phyloP scores from a whole-genome alignment of 2,329 filamentous ascomycete species.

The Escovopsis sp. region DNA sequence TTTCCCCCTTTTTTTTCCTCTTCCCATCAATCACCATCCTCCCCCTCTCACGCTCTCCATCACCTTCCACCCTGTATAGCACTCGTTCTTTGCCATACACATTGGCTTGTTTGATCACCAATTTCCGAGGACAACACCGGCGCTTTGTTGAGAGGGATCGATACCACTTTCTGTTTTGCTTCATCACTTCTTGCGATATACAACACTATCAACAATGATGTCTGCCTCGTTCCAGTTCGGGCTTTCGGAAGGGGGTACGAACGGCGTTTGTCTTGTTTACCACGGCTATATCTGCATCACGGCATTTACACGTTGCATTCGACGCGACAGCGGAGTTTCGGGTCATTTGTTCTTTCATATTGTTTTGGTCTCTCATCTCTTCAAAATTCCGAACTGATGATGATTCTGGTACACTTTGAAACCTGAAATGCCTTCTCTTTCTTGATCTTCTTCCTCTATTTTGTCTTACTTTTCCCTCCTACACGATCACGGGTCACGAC shows the following conservation, averaged over 20 bases:
- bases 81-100: conserved; percentile 29
- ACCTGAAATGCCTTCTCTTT: conserved; percentile 15
- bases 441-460: no score
- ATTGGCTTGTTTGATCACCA: conserved; percentile 26
- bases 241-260: conserved; percentile 23
- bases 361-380: conserved; percentile 5
- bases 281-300: conserved; percentile 11
- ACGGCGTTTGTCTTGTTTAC: conserved; percentile 25
- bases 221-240: conserved; percentile 19
- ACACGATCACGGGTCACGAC: conserved; percentile 28
- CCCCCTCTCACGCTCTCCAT: conserved; percentile 3
- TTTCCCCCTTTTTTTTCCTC: background rate
- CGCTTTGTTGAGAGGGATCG: conserved; percentile 28
- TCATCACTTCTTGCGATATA: conserved; percentile 15
- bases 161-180: conserved; percentile 28
- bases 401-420: conserved; percentile 3
- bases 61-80: conserved; percentile 28
- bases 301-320: conserved; percentile 5
- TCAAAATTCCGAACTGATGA: background rate
- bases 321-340: conserved; percentile 9
- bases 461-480: no score
- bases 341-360: conserved; percentile 4
- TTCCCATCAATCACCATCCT: no score
- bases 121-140: conserved; percentile 22
- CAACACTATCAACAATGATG: conserved; percentile 13